Percentiles rank a stretch among this genome's conserved stretches.
These are phyloP conservation scores for Lasiodiplodia sp. DNA, from an alignment of 2,329 filamentous ascomycete genomes.

Conservation along the genomic window DNA sequence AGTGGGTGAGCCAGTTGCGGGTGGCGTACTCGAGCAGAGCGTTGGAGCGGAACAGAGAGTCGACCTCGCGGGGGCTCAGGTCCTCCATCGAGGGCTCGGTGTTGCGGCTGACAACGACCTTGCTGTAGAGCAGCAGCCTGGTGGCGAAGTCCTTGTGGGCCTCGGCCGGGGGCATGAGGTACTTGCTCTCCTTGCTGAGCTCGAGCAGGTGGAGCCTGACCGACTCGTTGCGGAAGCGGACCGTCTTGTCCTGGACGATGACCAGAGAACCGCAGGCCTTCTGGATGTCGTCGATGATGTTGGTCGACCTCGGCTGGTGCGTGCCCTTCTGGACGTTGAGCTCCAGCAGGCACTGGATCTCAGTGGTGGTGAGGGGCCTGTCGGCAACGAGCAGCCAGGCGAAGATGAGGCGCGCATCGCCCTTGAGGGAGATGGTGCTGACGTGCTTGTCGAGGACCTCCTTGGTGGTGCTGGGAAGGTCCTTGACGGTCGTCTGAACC, in stretches of 20 bases:
- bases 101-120: slow-evolving; percentile 50
- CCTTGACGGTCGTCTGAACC: slow-evolving; percentile 43
- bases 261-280: slow-evolving; percentile 50
- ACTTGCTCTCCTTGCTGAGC: slow-evolving; percentile 56
- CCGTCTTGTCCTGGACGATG: slow-evolving; percentile 52
- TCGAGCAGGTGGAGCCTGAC: slow-evolving; percentile 54
- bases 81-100: slow-evolving; percentile 52
- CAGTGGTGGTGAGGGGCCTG: slow-evolving; percentile 54
- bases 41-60: slow-evolving; percentile 53
- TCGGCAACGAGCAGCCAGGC: slow-evolving; percentile 57
- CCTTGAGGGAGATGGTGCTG: slow-evolving; percentile 38
- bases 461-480: slow-evolving; percentile 45
- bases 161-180: slow-evolving; percentile 54
- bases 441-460: slow-evolving; percentile 52
- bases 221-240: slow-evolving; percentile 50
- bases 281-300: slow-evolving; percentile 46
- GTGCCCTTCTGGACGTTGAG: slow-evolving; percentile 47
- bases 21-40: slow-evolving; percentile 56
- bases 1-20: slow-evolving; percentile 57
- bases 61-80: slow-evolving; percentile 48
- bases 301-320: slow-evolving; percentile 39
- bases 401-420: slow-evolving; percentile 51
- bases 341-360: slow-evolving; percentile 54
- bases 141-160: slow-evolving; percentile 57
- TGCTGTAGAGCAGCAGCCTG: slow-evolving; percentile 54